A percentile compares a stretch with the other conserved stretches of the same genome.
phyloP scores from a whole-genome alignment of 257 asterid genomes.

The Ehretia macrophylla region DNA sequence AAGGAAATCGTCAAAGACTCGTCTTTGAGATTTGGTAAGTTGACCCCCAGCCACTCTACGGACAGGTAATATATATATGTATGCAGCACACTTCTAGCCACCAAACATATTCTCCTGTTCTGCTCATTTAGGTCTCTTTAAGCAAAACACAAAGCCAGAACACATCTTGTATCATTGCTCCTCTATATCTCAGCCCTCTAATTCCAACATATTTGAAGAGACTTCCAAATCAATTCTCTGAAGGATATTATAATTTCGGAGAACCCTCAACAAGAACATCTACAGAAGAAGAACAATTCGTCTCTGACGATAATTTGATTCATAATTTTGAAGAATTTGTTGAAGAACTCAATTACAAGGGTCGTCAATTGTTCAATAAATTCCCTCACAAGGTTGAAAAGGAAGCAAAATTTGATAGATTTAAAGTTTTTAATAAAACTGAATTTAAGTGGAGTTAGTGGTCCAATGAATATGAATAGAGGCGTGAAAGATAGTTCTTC shows the following conservation, averaged over 20 bases:
- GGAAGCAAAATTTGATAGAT: conserved; percentile 4
- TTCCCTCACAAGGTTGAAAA: conserved; percentile 18
- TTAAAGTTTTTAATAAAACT: conserved; percentile 17
- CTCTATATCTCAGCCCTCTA: no score
- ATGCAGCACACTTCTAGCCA: no score
- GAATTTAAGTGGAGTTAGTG: neutral
- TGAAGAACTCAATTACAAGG: conserved; percentile 19
- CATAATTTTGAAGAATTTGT: conserved; percentile 8
- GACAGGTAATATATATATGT: no score
- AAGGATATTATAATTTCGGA: neutral
- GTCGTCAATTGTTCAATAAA: conserved; percentile 26
- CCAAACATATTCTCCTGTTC: no score
- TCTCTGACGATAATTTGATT: conserved; percentile 2
- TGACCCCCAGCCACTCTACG: no score
- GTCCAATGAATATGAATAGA: neutral
- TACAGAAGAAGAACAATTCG: neutral
- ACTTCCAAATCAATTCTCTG: neutral
- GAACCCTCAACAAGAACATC: no score
- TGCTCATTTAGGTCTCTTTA: no score
- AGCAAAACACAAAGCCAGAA: no score
- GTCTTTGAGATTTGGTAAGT: no score
- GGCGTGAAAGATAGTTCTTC: neutral
- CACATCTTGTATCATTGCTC: no score
- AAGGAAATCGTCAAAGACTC: no score
- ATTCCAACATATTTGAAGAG: neutral